A percentile compares a stretch with the other conserved stretches of the same genome.
phyloP scores from a whole-genome alignment of 2,329 filamentous ascomycete genomes.

The Sporothrix protearum region DNA sequence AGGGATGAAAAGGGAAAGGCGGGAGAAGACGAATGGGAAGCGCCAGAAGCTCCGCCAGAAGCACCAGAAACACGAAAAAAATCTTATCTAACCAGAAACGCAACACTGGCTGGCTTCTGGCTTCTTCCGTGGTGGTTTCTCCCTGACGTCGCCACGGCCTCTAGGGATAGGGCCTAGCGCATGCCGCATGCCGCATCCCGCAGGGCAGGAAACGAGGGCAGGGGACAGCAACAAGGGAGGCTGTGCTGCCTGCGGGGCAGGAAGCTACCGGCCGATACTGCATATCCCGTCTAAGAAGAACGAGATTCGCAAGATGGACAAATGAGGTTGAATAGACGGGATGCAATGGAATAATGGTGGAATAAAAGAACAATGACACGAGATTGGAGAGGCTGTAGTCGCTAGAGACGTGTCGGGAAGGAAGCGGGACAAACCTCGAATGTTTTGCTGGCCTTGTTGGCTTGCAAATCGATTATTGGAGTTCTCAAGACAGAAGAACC shows the following conservation, averaged over 20 bases:
- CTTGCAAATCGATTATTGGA: neutral
- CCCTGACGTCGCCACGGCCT: neutral
- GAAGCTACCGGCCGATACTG: neutral
- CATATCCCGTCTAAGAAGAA: neutral
- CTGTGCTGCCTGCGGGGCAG: conserved; percentile 9
- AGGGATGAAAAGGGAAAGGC: conserved; percentile 16
- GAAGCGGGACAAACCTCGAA: conserved; percentile 14
- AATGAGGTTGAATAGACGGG: neutral
- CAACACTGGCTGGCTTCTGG: neutral
- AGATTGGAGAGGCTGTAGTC: neutral
- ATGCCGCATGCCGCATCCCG: neutral
- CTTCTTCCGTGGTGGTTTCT: neutral
- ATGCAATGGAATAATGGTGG: neutral
- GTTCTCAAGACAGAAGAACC: neutral
- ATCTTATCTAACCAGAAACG: neutral
- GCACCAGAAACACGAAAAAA: neutral
- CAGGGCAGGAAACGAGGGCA: neutral
- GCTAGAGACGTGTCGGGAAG: neutral
- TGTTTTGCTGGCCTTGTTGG: neutral
- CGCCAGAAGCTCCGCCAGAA: conserved; percentile 9
- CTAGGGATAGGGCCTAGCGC: neutral
- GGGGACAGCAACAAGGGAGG: conserved; percentile 7
- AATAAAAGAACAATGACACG: neutral
- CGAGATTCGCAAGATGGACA: neutral
- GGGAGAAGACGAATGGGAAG: conserved; percentile 6